A percentile compares a stretch with the other conserved stretches of the same genome.
These are phyloP conservation scores for Heimioporus sp. DNA, from an alignment of 768 basidiomycete genomes.

Conservation along the genomic window DNA sequence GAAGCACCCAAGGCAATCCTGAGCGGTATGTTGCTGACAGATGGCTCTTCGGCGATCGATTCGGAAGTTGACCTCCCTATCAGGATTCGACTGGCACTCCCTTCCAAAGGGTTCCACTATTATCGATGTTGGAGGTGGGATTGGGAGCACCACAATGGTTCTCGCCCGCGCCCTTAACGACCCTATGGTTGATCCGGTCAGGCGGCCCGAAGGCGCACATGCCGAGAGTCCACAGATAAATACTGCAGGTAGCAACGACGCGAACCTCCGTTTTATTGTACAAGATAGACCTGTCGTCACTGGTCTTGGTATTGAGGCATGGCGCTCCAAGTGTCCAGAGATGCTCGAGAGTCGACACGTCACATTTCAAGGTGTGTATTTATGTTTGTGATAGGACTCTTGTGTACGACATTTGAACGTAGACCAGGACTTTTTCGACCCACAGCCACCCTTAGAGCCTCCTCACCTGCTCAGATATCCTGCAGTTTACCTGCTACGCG, in stretches of 20 bases:
- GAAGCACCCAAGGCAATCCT: conserved; percentile 61
- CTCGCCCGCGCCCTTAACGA: conserved; percentile 38
- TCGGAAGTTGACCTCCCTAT: neutral
- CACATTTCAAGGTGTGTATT: conserved; percentile 45
- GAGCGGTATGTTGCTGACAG: conserved; percentile 39
- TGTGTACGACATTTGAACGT: neutral
- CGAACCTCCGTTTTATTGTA: conserved; percentile 49
- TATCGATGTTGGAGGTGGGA: conserved; percentile 71
- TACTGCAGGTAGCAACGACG: conserved; percentile 6
- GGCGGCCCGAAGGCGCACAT: neutral
- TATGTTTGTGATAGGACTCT: neutral
- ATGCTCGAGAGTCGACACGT: conserved; percentile 53
- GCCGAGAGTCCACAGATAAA: conserved; percentile 10
- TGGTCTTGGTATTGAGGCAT: conserved; percentile 53
- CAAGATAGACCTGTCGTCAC: conserved; percentile 60
- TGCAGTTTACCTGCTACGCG: conserved; percentile 67
- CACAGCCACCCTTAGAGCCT: conserved; percentile 44
- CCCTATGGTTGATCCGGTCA: neutral
- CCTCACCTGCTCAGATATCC: conserved; percentile 36
- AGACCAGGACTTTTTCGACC: conserved; percentile 77
- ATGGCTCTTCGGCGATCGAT: neutral
- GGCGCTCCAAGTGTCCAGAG: conserved; percentile 58
- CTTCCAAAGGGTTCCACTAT: conserved; percentile 50
- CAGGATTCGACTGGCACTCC: conserved; percentile 59
- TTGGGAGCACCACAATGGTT: conserved; percentile 50